A percentile compares a stretch with the other conserved stretches of the same genome.
These are phyloP conservation scores for Penicillium concentricum DNA, from an alignment of 2,329 filamentous ascomycete genomes.

Conservation along the genomic window DNA sequence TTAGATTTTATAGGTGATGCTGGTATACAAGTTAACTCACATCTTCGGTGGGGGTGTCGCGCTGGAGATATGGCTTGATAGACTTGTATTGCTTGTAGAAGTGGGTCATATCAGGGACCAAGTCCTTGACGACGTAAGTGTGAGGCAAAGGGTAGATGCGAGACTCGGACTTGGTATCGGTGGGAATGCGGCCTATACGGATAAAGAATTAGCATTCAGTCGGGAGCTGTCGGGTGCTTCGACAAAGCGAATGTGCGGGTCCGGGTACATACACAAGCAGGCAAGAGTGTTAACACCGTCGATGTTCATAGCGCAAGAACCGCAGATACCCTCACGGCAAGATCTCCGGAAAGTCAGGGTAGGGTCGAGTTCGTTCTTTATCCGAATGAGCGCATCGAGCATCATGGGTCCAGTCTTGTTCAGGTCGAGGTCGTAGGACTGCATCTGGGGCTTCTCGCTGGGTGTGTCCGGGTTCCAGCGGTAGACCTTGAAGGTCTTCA, in stretches of 20 bases:
- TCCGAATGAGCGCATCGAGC: conserved; percentile 90
- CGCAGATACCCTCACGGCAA: conserved; percentile 97
- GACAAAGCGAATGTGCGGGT: neutral
- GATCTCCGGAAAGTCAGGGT: conserved; percentile 94
- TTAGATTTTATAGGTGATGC: neutral
- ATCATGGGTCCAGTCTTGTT: conserved; percentile 99
- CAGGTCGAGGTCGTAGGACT: conserved; percentile 89
- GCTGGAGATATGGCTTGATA: conserved; percentile 97
- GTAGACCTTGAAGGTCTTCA: conserved; percentile 98
- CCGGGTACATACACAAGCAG: conserved; percentile 79
- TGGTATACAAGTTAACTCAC: conserved; percentile 55
- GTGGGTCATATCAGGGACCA: conserved; percentile 94
- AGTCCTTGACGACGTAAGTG: conserved; percentile 98
- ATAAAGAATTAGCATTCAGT: conserved; percentile 10
- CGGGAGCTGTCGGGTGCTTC: neutral
- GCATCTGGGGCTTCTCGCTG: conserved; percentile 89
- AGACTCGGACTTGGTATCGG: conserved; percentile 73
- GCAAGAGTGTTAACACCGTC: conserved; percentile 97
- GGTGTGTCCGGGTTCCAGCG: conserved; percentile 96
- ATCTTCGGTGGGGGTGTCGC: conserved; percentile 77
- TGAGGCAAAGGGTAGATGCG: conserved; percentile 98
- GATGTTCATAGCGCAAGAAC: conserved; percentile 99
- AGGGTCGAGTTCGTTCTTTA: conserved; percentile 98
- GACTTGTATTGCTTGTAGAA: conserved; percentile 99
- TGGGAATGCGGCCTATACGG: conserved; percentile 79